Evolutionary conservation across 192 early-diverging fungal species (phyloP).

Genomic region (Cetraspora pellucida): DNA sequence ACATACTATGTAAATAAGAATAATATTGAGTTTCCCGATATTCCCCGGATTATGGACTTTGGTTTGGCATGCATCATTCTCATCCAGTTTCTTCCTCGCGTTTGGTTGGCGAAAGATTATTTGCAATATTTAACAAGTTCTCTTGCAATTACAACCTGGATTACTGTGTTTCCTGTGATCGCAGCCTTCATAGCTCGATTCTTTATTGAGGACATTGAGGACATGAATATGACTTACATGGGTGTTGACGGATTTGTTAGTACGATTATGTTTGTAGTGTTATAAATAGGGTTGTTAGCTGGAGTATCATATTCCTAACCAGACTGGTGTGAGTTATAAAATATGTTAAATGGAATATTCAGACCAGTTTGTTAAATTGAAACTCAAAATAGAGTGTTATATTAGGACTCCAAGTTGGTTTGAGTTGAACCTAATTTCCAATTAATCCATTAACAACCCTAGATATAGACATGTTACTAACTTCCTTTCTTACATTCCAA

Average conservation of each 20-base stretch:
- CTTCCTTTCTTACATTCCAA: not conserved
- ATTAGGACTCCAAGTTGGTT: too few relatives aligned
- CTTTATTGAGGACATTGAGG: conserved; percentile 42
- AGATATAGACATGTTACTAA: too few relatives aligned
- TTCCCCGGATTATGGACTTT: conserved; percentile 47
- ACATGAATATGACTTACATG: conserved; percentile 58
- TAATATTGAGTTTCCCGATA: conserved; percentile 49
- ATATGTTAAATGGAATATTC: too few relatives aligned
- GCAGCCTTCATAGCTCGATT: conserved; percentile 47
- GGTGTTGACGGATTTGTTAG: too few relatives aligned
- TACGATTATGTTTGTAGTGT: conserved; percentile 29
- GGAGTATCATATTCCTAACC: conserved; percentile 29
- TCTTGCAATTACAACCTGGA: conserved; percentile 59
- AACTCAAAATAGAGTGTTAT: too few relatives aligned
- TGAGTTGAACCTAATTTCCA: too few relatives aligned
- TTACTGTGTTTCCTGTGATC: conserved; percentile 60
- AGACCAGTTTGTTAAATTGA: too few relatives aligned
- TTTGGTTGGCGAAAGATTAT: conserved; percentile 61
- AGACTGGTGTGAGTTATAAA: too few relatives aligned
- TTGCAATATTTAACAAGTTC: conserved; percentile 46
- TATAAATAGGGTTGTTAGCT: too few relatives aligned
- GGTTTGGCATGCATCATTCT: conserved; percentile 51
- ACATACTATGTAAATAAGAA: conserved; percentile 51
- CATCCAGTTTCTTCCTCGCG: conserved; percentile 62
- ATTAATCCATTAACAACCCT: too few relatives aligned